These are phyloP conservation scores for Madurella mycetomatis DNA, from an alignment of 2,329 filamentous ascomycete species.

Conservation along the genomic window DNA sequence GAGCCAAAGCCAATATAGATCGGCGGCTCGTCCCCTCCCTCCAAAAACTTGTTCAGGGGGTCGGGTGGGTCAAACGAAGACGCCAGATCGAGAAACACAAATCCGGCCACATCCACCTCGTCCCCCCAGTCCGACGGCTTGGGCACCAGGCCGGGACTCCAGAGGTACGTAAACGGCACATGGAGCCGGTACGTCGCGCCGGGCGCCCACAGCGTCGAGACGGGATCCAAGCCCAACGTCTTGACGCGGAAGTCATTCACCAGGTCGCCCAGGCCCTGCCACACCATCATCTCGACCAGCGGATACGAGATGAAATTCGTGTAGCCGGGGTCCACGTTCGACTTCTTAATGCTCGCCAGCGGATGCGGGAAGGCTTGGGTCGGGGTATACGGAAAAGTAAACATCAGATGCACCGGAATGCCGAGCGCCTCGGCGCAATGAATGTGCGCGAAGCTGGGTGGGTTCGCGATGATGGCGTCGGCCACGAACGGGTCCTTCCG, in stretches of 20 bases:
- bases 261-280: conserved; percentile 80
- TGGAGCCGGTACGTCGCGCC: conserved; percentile 68
- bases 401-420: conserved; percentile 79
- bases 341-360: conserved; percentile 67
- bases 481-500: conserved; percentile 59
- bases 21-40: conserved; percentile 49
- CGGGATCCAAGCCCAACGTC: conserved; percentile 65
- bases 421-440: conserved; percentile 77
- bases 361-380: conserved; percentile 74
- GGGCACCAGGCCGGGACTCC: conserved; percentile 61
- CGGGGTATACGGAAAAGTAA: conserved; percentile 78
- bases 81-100: conserved; percentile 70
- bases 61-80: conserved; percentile 55
- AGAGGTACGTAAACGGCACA: conserved; percentile 71
- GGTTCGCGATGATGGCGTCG: conserved; percentile 82
- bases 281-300: conserved; percentile 80
- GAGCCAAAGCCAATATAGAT: conserved; percentile 74
- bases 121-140: conserved; percentile 66
- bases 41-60: conserved; percentile 52
- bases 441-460: conserved; percentile 71
- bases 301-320: conserved; percentile 79
- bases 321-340: conserved; percentile 67
- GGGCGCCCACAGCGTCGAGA: conserved; percentile 73
- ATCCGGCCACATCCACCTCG: conserved; percentile 70
- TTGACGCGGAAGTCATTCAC: conserved; percentile 70